Conservation (phyloP, 441 rosid genomes). For the Erodium trifolium region DNA sequence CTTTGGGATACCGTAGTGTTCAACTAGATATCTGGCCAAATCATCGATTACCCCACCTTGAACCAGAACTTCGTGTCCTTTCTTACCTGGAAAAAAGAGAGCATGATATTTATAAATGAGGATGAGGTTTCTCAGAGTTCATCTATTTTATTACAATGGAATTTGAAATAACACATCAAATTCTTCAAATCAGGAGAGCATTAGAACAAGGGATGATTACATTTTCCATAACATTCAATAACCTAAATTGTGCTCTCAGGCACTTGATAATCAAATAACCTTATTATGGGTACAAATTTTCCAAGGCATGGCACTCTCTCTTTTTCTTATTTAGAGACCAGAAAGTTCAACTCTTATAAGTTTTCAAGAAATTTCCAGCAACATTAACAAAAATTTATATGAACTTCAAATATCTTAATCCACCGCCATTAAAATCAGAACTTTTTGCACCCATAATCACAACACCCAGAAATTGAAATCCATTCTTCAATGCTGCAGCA, state of each 20-base stretch:
- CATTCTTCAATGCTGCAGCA: no score
- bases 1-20: slow-evolving; percentile 78
- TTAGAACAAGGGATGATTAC: neutral
- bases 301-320: no score
- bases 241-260: neutral
- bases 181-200: neutral
- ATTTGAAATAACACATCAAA: neutral
- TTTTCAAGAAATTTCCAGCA: no score
- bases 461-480: no score
- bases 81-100: slow-evolving; percentile 56
- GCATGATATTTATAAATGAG: neutral
- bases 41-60: slow-evolving; percentile 92
- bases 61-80: slow-evolving; percentile 76
- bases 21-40: slow-evolving; percentile 69
- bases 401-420: no score
- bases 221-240: neutral
- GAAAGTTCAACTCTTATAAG: no score
- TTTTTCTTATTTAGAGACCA: no score
- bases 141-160: neutral
- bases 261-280: no score
- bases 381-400: no score
- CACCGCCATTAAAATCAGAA: no score
- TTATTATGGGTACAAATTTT: no score
- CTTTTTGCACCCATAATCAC: no score
- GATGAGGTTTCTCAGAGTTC: neutral